Conservation (phyloP, 768 basidiomycete genomes). For the Leccinum imitatum region DNA sequence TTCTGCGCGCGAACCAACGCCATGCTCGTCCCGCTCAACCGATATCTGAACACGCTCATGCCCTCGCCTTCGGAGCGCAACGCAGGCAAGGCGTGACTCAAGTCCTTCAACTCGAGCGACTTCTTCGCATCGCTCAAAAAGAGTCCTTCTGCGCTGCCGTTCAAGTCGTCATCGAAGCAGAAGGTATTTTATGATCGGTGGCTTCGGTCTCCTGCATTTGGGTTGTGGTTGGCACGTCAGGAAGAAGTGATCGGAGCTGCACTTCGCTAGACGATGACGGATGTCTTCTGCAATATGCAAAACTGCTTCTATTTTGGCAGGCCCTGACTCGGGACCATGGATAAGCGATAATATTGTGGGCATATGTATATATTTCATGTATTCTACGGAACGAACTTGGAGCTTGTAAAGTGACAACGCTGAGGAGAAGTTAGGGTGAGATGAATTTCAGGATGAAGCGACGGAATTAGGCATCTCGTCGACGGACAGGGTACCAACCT, state of each 20-base stretch:
- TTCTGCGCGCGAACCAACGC: conserved; percentile 84
- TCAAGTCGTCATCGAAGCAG: conserved; percentile 62
- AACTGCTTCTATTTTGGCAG: background rate
- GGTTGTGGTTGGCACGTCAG: conserved; percentile 75
- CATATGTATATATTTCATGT: background rate
- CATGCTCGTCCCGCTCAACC: conserved; percentile 83
- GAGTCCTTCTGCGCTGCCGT: conserved; percentile 71
- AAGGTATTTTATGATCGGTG: conserved; percentile 78
- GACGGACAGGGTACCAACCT: conserved; percentile 21
- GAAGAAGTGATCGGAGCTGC: conserved; percentile 63
- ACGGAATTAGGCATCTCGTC: conserved; percentile 2
- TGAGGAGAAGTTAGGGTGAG: background rate
- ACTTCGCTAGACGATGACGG: background rate
- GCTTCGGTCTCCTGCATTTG: conserved; percentile 75
- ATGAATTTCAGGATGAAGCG: background rate
- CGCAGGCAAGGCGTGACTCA: too few relatives aligned
- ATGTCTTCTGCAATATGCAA: background rate
- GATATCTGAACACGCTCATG: conserved; percentile 79
- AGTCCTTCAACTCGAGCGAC: too few relatives aligned
- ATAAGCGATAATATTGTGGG: background rate
- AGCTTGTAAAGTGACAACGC: background rate
- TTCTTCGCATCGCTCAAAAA: too few relatives aligned
- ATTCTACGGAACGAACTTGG: background rate
- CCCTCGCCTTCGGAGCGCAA: too few relatives aligned
- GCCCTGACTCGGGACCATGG: background rate